Conservation (phyloP, 768 basidiomycete species). For the Suillus luteus region DNA sequence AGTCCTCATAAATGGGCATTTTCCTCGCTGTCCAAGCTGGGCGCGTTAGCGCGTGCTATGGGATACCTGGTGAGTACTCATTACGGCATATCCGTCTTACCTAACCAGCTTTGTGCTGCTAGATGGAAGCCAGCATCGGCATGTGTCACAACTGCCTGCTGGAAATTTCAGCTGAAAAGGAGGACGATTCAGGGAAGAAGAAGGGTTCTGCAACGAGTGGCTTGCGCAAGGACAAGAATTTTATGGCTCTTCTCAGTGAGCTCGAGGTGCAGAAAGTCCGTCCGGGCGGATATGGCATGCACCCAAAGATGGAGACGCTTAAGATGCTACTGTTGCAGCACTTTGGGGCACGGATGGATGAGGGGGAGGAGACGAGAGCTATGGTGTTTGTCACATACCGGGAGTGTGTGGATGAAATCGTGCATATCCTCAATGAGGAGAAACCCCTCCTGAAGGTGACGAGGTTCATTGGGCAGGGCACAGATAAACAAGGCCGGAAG, state of each 20-base stretch:
- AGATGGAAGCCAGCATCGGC: slow-evolving; percentile 82
- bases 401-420: slow-evolving; percentile 89
- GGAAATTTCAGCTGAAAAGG: slow-evolving; percentile 47
- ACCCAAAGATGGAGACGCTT: slow-evolving; percentile 93
- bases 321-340: slow-evolving; percentile 75
- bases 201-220: slow-evolving; percentile 42
- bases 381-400: slow-evolving; percentile 97
- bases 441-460: slow-evolving; percentile 78
- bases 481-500: slow-evolving; percentile 81
- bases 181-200: slow-evolving; percentile 34
- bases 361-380: slow-evolving; percentile 59
- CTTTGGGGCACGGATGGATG: slow-evolving; percentile 51
- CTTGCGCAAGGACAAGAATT: slow-evolving; percentile 54
- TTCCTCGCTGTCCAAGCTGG: slow-evolving; percentile 52
- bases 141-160: slow-evolving; percentile 75
- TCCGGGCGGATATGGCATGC: slow-evolving; percentile 54
- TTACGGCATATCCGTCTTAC: not conserved
- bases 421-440: slow-evolving; percentile 74
- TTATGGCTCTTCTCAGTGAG: slow-evolving; percentile 66
- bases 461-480: slow-evolving; percentile 89
- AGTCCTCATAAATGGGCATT: slow-evolving; percentile 49
- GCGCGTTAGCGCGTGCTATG: slow-evolving; percentile 77
- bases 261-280: slow-evolving; percentile 57
- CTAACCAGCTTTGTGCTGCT: not conserved
- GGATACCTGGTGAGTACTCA: slow-evolving; percentile 70